Base-by-base conservation (phyloP, 2,329 filamentous ascomycete species). In the Fusarium beomiforme region DNA sequence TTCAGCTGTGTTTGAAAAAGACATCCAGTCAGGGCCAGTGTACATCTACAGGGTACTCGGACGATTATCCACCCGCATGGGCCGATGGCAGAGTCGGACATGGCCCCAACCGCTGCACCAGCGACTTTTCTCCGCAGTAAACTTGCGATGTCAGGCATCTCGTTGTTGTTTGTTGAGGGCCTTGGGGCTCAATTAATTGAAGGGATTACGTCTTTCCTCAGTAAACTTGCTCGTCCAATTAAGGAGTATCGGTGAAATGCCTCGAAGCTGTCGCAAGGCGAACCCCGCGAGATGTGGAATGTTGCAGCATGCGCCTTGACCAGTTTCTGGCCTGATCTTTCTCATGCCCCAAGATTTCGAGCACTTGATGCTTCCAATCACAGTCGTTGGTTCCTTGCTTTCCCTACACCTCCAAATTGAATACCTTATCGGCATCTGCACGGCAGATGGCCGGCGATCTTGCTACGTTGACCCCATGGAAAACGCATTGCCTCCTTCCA, bases 391-490 rank as follows among this genome's bases (percentile, higher is more conserved):
- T 73, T 60, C 53, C 54, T 61, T 61, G 59, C 46, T 59, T 59
- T 43, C 21, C 29, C 47, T 58, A 50, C 53, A 33, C 51, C 56
- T 65, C 57, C 58, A 58, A 63, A 49, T 64, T 62, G 67, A 61
- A 68, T 76, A 59, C 74, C 59, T 76, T 70, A 71, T 76, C 75
- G 75, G 75, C 75, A 76, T 65, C 75, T 77, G 75, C 71, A 60
- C 75, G 75, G 75, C 62, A 76, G 75, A 76, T 76, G 75, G 57
- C 42, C 46, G 73, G 66, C 64, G 74, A 76, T 76, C 74, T 71
- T 72, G 63, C 50, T 76, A 76, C 67, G 43, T 70, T 41, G 47
- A 76, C 74, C 65, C 74, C 72, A 69, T 31, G 24, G 26, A 54
- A 62, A 29, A 49, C 43, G 64, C 49, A 55, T 41, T 46, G 29